Conservation (phyloP, 352 stramenopile genomes). For the Saprolegnia parasitica region DNA sequence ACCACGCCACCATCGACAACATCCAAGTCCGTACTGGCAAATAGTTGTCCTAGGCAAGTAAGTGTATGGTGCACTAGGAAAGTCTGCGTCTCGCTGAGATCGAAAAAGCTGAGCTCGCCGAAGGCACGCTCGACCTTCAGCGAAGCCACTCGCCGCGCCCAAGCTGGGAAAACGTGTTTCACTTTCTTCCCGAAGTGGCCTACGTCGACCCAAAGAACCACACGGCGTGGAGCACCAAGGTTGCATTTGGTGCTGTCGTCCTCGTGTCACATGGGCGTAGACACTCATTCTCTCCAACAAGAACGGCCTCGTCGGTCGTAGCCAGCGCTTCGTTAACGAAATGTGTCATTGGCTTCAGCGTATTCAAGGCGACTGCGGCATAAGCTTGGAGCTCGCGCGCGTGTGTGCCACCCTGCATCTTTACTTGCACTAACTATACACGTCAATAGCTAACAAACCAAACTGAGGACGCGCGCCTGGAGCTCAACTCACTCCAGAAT, state of each 20-base stretch:
- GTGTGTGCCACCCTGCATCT: slow-evolving; percentile 33
- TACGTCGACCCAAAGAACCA: slow-evolving; percentile 24
- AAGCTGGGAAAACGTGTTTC: slow-evolving; percentile 55
- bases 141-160: slow-evolving; percentile 66
- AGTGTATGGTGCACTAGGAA: slow-evolving; percentile 9
- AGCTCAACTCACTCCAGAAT: slow-evolving; percentile 66
- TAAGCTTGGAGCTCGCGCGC: slow-evolving; percentile 69
- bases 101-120: slow-evolving; percentile 10
- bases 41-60: neutral
- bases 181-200: slow-evolving; percentile 55
- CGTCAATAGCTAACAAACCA: slow-evolving; percentile 63
- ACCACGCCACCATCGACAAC: neutral
- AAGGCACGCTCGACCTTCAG: slow-evolving; percentile 30
- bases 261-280: slow-evolving; percentile 14
- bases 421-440: neutral
- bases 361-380: slow-evolving; percentile 70
- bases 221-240: neutral
- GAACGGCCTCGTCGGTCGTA: slow-evolving; percentile 23
- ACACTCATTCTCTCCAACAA: slow-evolving; percentile 22
- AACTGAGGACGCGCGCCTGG: slow-evolving; percentile 66
- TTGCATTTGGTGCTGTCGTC: slow-evolving; percentile 17
- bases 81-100: neutral
- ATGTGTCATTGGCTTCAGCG: slow-evolving; percentile 76
- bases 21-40: neutral
- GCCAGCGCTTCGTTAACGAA: slow-evolving; percentile 56